These are phyloP conservation scores for Nothophaeocryptopus gaeumannii DNA, from an alignment of 2,329 filamentous ascomycete species.

Conservation along the genomic window DNA sequence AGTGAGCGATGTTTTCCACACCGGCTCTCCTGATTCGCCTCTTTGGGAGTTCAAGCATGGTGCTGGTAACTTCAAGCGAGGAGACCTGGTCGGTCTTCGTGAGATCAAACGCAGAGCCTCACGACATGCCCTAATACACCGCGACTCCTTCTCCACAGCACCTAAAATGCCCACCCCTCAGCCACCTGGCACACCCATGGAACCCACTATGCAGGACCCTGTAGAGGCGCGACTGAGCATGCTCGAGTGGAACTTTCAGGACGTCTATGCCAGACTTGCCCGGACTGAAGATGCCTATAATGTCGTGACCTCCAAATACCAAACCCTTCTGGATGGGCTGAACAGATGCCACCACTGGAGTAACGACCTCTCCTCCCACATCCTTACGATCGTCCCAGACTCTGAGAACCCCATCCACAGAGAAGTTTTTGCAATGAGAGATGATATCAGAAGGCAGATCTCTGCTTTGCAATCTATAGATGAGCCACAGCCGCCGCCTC, in stretches of 20 bases:
- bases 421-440: conserved; percentile 63
- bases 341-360: conserved; percentile 75
- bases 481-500: conserved; percentile 45
- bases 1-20: conserved; percentile 99
- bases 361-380: conserved; percentile 73
- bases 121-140: conserved; percentile 85
- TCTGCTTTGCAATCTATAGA: conserved; percentile 57
- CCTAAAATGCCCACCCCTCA: conserved; percentile 73
- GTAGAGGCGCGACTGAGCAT: conserved; percentile 70
- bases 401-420: conserved; percentile 74
- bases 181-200: conserved; percentile 60
- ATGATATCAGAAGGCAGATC: conserved; percentile 61
- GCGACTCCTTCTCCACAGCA: conserved; percentile 74
- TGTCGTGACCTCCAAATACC: conserved; percentile 75
- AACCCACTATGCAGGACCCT: conserved; percentile 69
- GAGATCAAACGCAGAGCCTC: conserved; percentile 96
- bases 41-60: conserved; percentile 99
- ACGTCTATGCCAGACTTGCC: conserved; percentile 71
- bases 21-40: conserved; percentile 85
- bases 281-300: conserved; percentile 81
- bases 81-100: conserved; percentile 82
- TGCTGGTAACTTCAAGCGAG: conserved; percentile 93
- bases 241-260: conserved; percentile 79
- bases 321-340: conserved; percentile 77
- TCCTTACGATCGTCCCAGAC: conserved; percentile 71